These are phyloP conservation scores for Podospora sp. DNA, from an alignment of 495 filamentous ascomycete species.

Conservation along the genomic window DNA sequence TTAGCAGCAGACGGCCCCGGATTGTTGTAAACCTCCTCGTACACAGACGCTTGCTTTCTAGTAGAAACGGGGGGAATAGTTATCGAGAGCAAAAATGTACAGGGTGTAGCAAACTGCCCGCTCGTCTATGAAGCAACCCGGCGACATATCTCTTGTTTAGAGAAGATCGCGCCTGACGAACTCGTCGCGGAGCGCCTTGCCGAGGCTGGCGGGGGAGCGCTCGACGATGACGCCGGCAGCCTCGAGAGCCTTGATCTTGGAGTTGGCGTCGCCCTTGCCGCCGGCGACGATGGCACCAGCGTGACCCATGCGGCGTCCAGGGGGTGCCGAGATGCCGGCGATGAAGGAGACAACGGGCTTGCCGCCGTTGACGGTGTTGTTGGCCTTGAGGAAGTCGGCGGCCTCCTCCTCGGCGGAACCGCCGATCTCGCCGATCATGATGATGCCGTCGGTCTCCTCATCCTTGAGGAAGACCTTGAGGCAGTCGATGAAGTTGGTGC, in stretches of 20 bases:
- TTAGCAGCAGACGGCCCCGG: background rate
- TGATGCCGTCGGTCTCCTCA: conserved; percentile 96
- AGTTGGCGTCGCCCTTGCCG: conserved; percentile 95
- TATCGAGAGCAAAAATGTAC: conserved; percentile 28
- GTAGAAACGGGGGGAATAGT: conserved; percentile 8
- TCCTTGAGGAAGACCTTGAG: conserved; percentile 95
- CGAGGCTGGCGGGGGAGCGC: conserved; percentile 86
- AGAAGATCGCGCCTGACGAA: conserved; percentile 96
- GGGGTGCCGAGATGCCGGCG: conserved; percentile 94
- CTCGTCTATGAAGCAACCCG: background rate
- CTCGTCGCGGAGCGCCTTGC: conserved; percentile 89
- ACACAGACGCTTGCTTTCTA: conserved; percentile 18
- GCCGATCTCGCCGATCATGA: conserved; percentile 99
- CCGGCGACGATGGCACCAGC: conserved; percentile 96
- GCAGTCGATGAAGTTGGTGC: conserved; percentile 99
- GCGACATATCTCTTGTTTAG: conserved; percentile 47
- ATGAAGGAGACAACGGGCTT: conserved; percentile 99
- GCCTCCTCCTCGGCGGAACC: conserved; percentile 97
- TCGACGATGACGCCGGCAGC: conserved; percentile 93
- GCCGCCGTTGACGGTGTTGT: conserved; percentile 78
- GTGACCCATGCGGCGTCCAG: conserved; percentile 97
- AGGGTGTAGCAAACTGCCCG: conserved; percentile 15
- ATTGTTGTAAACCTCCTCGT: background rate
- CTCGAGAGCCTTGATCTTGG: conserved; percentile 94
- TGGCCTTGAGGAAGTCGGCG: conserved; percentile 84